Evolutionary conservation across 1,284 basidiomycete genomes (phyloP).

Genomic region (Golubevia sp.): DNA sequence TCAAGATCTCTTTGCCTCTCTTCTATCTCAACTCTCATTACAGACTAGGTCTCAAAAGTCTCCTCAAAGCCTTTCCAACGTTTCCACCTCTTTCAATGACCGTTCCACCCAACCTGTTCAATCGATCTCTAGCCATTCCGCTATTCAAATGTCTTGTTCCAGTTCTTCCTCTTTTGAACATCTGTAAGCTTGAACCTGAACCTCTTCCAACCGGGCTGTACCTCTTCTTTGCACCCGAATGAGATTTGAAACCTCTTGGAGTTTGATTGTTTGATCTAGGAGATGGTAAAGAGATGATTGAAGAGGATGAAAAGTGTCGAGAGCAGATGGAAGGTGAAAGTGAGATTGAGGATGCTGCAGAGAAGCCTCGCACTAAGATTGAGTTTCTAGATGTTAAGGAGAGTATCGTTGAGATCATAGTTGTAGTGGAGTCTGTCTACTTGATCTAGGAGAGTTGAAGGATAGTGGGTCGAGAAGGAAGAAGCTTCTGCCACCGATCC

Average conservation of each 20-base stretch:
- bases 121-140: slow-evolving; percentile 34
- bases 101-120: slow-evolving; percentile 34
- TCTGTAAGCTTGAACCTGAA: slow-evolving; percentile 17
- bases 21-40: too few species aligned
- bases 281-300: background rate
- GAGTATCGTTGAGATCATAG: too few species aligned
- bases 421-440: too few species aligned
- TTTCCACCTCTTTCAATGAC: slow-evolving; percentile 27
- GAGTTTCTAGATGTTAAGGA: too few species aligned
- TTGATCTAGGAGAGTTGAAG: too few species aligned
- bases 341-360: too few species aligned
- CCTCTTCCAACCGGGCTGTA: slow-evolving; percentile 30
- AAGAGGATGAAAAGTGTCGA: too few species aligned
- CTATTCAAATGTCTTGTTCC: slow-evolving; percentile 49
- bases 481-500: too few species aligned
- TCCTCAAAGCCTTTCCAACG: slow-evolving; percentile 32
- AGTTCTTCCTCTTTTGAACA: slow-evolving; percentile 32
- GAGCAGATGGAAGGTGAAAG: too few species aligned
- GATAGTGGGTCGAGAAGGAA: too few species aligned
- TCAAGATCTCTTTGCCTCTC: too few species aligned
- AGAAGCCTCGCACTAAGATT: too few species aligned
- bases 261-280: slow-evolving; percentile 11
- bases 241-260: slow-evolving; percentile 21
- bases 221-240: slow-evolving; percentile 44
- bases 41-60: slow-evolving; percentile 38